phyloP scores from a whole-genome alignment of 2,329 filamentous ascomycete genomes.

The Botrytis galanthina region DNA sequence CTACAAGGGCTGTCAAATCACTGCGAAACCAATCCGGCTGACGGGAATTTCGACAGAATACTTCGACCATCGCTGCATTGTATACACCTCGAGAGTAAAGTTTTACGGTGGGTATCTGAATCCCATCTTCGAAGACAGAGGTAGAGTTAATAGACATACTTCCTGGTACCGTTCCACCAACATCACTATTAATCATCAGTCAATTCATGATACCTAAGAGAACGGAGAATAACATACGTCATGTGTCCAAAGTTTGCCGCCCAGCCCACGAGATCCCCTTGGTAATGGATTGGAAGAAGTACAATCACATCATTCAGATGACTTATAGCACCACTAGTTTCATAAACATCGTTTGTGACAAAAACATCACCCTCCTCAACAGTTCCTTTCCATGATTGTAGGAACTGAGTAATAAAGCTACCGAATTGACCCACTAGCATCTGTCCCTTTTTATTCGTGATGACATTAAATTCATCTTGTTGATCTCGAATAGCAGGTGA shows the following conservation, averaged over 20 bases:
- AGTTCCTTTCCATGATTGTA: constrained; percentile 10
- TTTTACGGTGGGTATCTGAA: constrained; percentile 15
- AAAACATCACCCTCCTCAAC: constrained; percentile 15
- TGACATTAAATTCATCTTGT: constrained; percentile 18
- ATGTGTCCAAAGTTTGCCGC: constrained; percentile 17
- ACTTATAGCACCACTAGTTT: constrained; percentile 11
- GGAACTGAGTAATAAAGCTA: constrained; percentile 13
- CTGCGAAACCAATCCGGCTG: constrained; percentile 14
- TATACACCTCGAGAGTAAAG: constrained; percentile 12
- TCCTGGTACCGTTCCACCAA: constrained; percentile 6
- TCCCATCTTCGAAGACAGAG: constrained; percentile 3
- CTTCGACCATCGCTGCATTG: neutral
- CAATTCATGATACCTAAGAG: neutral
- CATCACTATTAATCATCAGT: constrained; percentile 1
- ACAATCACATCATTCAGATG: constrained; percentile 16
- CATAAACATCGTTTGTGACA: constrained; percentile 15
- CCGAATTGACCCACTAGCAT: constrained; percentile 17
- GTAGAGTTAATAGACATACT: constrained; percentile 15
- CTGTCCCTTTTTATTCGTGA: constrained; percentile 12
- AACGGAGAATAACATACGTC: neutral
- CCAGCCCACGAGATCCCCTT: constrained; percentile 6
- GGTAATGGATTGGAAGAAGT: constrained; percentile 7
- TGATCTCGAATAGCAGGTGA: constrained; percentile 16
- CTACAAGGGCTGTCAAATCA: constrained; percentile 16
- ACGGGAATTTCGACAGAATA: constrained; percentile 14